Conservation (phyloP, 2,329 filamentous ascomycete species). For the Aspergillus uvarum region DNA sequence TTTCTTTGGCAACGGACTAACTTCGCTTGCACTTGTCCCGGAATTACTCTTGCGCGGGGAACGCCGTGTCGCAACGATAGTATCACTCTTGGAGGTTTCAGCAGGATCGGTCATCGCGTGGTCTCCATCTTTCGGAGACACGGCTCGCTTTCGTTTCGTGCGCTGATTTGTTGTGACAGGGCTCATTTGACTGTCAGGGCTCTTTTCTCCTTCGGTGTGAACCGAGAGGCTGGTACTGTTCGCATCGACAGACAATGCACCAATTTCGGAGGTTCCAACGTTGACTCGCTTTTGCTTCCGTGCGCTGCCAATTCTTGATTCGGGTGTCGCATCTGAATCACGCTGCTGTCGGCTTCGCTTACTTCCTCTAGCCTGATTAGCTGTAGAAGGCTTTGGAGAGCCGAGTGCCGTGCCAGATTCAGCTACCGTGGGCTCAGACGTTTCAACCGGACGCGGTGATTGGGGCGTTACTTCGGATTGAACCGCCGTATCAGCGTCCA, state of each 20-base stretch:
- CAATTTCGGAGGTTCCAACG: slow-evolving; percentile 10
- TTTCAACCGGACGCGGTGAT: neutral
- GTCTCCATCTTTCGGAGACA: neutral
- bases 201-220: neutral
- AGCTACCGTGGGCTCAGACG: neutral
- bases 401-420: neutral
- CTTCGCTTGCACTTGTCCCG: neutral
- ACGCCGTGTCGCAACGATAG: neutral
- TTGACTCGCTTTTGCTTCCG: slow-evolving; percentile 23
- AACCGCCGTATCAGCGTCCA: neutral
- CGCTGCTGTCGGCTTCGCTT: slow-evolving; percentile 15
- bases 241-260: neutral
- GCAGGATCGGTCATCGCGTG: neutral
- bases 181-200: neutral
- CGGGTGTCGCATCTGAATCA: slow-evolving; percentile 5
- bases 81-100: neutral
- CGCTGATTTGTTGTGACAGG: neutral
- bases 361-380: neutral
- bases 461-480: neutral
- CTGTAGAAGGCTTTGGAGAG: neutral
- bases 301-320: neutral
- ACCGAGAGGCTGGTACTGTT: neutral
- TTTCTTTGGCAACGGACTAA: neutral
- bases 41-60: neutral
- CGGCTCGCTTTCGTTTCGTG: neutral